Evolutionary conservation across 2,329 filamentous ascomycete species (phyloP), one percentile per base, ranked within the genome.

Genomic region (Diplodia mutila): DNA sequence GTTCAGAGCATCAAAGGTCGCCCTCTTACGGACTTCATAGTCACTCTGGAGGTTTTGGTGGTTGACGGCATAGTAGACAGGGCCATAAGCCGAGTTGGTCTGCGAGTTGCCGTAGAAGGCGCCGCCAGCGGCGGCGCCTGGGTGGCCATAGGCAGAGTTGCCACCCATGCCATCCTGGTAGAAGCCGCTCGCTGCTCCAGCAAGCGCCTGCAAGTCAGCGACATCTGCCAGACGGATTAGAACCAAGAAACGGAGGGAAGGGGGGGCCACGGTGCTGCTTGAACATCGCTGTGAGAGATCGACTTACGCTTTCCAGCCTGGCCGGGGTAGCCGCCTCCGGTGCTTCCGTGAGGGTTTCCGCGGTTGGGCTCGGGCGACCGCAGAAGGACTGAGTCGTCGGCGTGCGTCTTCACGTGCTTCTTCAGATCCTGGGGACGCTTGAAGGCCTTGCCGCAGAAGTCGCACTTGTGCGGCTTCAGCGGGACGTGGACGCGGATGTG

Each of bases 371-470:
- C 87, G 4, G 88, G 88, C 53, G 87, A 90, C 73, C 87, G 85
- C 69, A 88, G 84, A 70, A 88, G 84, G 49, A 97, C 92, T 51
- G 93, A 96, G 81, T 97, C 94, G 76, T 98, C 94, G 74, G 94
- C 94, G 78, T 98, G 94, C 4, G 94, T 98, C 89, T 98, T 99
- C 81, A 98, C 93, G 79, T 99, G 95, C 85, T 99, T 99, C 89
- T 99, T 98, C 75, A 99, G 81, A 84, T 99, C 95, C 83, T 99
- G 95, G 2, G 95, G 95, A 39, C 95, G 91, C 88, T 99, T 99
- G 87, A 99, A 99, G 1, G 94, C 94, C 85, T 99, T 99, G 78
- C 93, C 93, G 78, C 95, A 99, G 82, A 97, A 97, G 78, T 97
- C 94, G 80, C 95, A 99, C 82, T 97, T 98, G 85, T 99, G 95